Evolutionary conservation across 2,329 filamentous ascomycete species (phyloP).

Genomic region (Pestalotiopsis sp.): DNA sequence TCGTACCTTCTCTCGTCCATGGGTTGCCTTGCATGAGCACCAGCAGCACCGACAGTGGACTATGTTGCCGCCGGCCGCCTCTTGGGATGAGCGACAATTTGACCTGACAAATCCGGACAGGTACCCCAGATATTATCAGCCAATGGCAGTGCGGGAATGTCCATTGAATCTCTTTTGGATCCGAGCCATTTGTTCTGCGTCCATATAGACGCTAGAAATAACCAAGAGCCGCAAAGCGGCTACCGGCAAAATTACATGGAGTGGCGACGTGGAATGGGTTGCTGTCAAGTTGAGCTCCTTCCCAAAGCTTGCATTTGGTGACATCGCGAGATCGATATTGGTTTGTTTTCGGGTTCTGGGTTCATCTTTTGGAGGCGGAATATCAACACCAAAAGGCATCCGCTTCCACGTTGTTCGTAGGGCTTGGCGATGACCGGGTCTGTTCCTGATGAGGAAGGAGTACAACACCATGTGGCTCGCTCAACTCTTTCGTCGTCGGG

Average conservation of each 20-base stretch:
- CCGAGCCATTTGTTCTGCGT: not conserved
- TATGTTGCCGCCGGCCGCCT: not conserved
- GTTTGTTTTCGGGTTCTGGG: not conserved
- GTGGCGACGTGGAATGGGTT: not conserved
- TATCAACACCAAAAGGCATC: not conserved
- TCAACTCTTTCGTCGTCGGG: not conserved
- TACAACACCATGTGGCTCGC: not conserved
- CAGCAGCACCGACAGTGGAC: not conserved
- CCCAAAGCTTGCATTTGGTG: constrained; percentile 2
- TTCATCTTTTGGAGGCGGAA: not conserved
- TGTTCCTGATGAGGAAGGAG: constrained; percentile 6
- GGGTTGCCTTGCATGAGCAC: not conserved
- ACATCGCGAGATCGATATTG: constrained; percentile 2
- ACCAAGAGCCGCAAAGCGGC: constrained; percentile 7
- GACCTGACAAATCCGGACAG: constrained; percentile 7
- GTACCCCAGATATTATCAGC: not conserved
- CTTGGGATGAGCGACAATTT: not conserved
- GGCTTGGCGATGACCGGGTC: constrained; percentile 4
- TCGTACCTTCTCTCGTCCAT: not conserved
- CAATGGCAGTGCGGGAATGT: not conserved
- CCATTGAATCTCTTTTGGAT: not conserved
- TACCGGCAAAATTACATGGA: constrained; percentile 6
- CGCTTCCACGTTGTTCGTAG: not conserved
- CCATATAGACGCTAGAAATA: not conserved
- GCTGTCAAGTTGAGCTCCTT: not conserved